phyloP scores from a whole-genome alignment of 1,284 basidiomycete genomes.

The Sanguinoderma infundibulare region DNA sequence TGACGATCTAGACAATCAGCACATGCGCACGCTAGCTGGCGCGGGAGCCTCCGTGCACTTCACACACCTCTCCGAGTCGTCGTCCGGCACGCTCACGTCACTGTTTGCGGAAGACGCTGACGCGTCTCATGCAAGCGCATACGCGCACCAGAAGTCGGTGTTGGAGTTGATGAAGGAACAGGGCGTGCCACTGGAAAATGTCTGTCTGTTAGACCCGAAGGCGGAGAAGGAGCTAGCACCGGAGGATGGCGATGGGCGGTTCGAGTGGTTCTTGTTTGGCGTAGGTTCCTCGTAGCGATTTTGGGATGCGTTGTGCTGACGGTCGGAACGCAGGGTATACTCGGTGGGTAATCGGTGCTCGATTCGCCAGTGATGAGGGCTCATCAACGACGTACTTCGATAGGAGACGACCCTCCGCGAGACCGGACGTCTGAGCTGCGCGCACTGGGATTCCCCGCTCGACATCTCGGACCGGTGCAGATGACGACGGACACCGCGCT shows the following conservation, averaged over 20 bases:
- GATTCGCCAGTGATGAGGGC: neutral
- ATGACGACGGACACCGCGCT: constrained; percentile 99
- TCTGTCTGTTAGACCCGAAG: constrained; percentile 90
- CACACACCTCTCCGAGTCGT: constrained; percentile 80
- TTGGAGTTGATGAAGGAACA: constrained; percentile 64
- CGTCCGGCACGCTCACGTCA: constrained; percentile 60
- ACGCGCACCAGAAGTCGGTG: constrained; percentile 67
- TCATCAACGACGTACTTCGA: neutral
- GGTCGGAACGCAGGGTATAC: constrained; percentile 52
- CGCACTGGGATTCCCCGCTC: constrained; percentile 81
- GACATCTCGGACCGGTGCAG: constrained; percentile 85
- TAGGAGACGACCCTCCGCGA: constrained; percentile 89
- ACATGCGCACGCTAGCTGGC: constrained; percentile 85
- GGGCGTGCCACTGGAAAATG: constrained; percentile 56
- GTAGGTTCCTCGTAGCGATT: constrained; percentile 44
- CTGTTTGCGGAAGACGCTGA: constrained; percentile 39
- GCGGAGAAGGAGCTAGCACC: constrained; percentile 73
- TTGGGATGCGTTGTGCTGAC: neutral
- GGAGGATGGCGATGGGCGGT: constrained; percentile 73
- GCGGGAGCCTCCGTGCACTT: constrained; percentile 73
- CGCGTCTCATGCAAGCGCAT: constrained; percentile 48
- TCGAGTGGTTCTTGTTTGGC: constrained; percentile 89
- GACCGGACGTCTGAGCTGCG: constrained; percentile 90
- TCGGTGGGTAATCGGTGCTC: constrained; percentile 51
- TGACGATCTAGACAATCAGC: constrained; percentile 45